Conservation (phyloP, 345 rosid genomes). For the Dipteronia dyeriana region DNA sequence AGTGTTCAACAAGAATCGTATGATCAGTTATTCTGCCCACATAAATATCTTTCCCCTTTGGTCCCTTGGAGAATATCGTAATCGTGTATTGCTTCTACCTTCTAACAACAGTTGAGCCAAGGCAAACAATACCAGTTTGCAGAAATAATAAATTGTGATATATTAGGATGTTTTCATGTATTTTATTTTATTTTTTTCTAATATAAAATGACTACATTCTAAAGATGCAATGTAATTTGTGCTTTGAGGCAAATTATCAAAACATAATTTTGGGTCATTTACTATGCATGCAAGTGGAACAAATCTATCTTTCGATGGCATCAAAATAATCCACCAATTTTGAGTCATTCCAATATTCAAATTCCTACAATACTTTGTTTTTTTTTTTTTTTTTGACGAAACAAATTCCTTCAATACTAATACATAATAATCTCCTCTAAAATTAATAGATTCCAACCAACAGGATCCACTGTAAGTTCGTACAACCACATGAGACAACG, state of each 20-base stretch:
- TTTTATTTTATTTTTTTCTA: background rate
- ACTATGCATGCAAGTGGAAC: background rate
- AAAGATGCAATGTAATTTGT: background rate
- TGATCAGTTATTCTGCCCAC: conserved; percentile 65
- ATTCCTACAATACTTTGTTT: too few relatives aligned
- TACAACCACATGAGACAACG: background rate
- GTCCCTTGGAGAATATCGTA: conserved; percentile 65
- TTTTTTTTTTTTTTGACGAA: too few relatives aligned
- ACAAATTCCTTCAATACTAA: too few relatives aligned
- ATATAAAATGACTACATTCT: background rate
- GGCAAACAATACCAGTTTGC: background rate
- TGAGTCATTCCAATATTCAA: too few relatives aligned
- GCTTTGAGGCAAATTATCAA: background rate
- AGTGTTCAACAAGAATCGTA: conserved; percentile 62
- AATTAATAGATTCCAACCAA: too few relatives aligned
- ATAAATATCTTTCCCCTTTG: conserved; percentile 61
- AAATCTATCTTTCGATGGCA: background rate
- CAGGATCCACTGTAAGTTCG: background rate
- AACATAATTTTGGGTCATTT: too few relatives aligned
- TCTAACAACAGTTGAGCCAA: conserved; percentile 6
- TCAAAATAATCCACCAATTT: too few relatives aligned
- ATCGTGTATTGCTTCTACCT: conserved; percentile 22
- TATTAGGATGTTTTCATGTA: too few relatives aligned
- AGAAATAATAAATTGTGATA: background rate
- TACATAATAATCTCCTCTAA: too few relatives aligned